Evolutionary conservation across 192 early-diverging fungal species (phyloP), one percentile per base, ranked within the genome.

Genomic region (Coemansia sp.): DNA sequence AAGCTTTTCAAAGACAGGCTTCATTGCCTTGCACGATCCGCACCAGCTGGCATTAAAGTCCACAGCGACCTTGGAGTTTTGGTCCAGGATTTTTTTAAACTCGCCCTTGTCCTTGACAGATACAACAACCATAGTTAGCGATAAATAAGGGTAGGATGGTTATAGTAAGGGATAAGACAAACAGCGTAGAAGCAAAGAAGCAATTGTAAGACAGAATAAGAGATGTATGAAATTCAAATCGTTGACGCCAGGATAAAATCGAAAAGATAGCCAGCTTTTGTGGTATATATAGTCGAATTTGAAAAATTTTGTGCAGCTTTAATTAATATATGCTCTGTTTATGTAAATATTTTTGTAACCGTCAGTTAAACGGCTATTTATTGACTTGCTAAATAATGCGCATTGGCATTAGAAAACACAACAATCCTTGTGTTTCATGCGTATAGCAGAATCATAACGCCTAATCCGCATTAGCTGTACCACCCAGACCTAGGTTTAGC

Each of bases 21-120:
- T 69, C 68, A 93, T 87, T 36, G 87, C 60, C 79, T 89, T 91
- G 86, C 93, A 96, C 48, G 94, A 91, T 25, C 91, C 91, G 80
- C 94, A 96, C 94, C 94, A 94, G 63, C 70, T 80, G 54, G 91
- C 93, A 54, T 82, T 80, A 80, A 90, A 95, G 69, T 95, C 91
- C 42, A 94, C 87, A 45, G 89, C 86, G 62, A 84, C 87, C 49
- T 87, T 74, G 62, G 59, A 48, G 28, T 60, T 56, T 12, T 56
- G 52, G 31, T 64, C 34, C 10, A 74, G 48, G 48, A 80, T 14
- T 36, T 68, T 18, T 8, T 73, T 45, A n/a, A 74, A 73, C 52
- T 74, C 48, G 5, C 64, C 29, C 58, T 34, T 34, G 31, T 52
- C 48, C 5, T 25, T 56, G 16, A 69, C 50, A 2, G 29, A 3